A percentile compares a stretch with the other conserved stretches of the same genome.
phyloP scores from a whole-genome alignment of 2,329 filamentous ascomycete genomes.

The Xylaria digitata region DNA sequence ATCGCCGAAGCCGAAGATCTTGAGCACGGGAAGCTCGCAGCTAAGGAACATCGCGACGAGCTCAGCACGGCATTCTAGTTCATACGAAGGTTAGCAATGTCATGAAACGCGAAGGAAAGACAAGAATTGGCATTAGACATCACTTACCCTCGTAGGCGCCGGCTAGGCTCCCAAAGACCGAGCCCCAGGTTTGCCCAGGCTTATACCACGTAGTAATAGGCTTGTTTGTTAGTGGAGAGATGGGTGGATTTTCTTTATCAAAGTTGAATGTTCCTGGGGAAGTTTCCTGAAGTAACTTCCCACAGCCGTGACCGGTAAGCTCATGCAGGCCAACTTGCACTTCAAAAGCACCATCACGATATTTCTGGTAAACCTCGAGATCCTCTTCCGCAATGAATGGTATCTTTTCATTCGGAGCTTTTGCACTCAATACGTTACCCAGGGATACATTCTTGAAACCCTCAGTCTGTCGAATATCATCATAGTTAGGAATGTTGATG shows the following conservation, averaged over 20 bases:
- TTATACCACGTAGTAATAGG: constrained; percentile 91
- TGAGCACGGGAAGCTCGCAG: constrained; percentile 87
- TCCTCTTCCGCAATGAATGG: constrained; percentile 88
- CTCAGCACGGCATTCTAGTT: constrained; percentile 87
- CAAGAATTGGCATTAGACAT: not conserved
- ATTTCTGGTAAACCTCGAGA: constrained; percentile 80
- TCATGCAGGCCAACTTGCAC: constrained; percentile 97
- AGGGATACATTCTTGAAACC: constrained; percentile 95
- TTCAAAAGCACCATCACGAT: constrained; percentile 89
- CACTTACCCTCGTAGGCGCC: constrained; percentile 76
- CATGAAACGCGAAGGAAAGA: not conserved
- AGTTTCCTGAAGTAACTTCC: constrained; percentile 93
- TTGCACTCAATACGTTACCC: constrained; percentile 91
- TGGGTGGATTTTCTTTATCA: constrained; percentile 81
- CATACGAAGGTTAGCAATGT: constrained; percentile 13
- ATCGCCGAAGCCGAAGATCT: constrained; percentile 92
- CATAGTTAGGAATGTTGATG: constrained; percentile 66
- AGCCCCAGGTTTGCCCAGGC: constrained; percentile 93
- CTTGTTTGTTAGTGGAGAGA: constrained; percentile 81
- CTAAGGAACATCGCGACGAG: constrained; percentile 90
- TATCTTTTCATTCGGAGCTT: constrained; percentile 90
- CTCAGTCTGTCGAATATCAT: constrained; percentile 74
- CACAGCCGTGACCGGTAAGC: constrained; percentile 86
- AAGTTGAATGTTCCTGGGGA: constrained; percentile 87
- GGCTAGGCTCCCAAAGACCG: constrained; percentile 87